Evolutionary conservation across 352 stramenopile genomes (phyloP).

Genomic region (Globisporangium paddicum): DNA sequence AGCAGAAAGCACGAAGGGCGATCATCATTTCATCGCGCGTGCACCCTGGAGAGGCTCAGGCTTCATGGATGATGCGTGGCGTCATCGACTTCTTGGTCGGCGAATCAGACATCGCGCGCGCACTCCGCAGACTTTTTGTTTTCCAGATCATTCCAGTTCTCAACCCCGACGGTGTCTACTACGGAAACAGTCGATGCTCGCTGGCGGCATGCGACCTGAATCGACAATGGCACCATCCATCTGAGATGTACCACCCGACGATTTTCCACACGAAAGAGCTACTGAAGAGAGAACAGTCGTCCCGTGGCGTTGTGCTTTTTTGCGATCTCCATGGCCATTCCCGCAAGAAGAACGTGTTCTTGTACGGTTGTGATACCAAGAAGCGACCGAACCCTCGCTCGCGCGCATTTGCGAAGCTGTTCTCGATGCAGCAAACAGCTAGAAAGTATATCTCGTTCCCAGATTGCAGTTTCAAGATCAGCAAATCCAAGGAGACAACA

Average conservation of each 20-base stretch:
- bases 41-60: slow-evolving; percentile 88
- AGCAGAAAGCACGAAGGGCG: slow-evolving; percentile 29
- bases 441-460: slow-evolving; percentile 61
- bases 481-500: slow-evolving; percentile 73
- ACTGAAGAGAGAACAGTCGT: slow-evolving; percentile 46
- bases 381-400: slow-evolving; percentile 70
- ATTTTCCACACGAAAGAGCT: slow-evolving; percentile 85
- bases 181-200: slow-evolving; percentile 90
- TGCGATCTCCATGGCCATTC: slow-evolving; percentile 92
- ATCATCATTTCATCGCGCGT: slow-evolving; percentile 87
- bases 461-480: slow-evolving; percentile 82
- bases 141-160: slow-evolving; percentile 93
- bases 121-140: slow-evolving; percentile 85
- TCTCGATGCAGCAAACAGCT: slow-evolving; percentile 58
- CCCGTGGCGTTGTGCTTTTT: slow-evolving; percentile 74
- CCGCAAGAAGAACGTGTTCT: slow-evolving; percentile 93
- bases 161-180: slow-evolving; percentile 93
- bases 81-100: slow-evolving; percentile 88
- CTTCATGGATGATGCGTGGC: slow-evolving; percentile 94
- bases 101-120: slow-evolving; percentile 41
- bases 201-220: slow-evolving; percentile 86
- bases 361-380: slow-evolving; percentile 94
- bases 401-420: slow-evolving; percentile 66
- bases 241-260: slow-evolving; percentile 71
- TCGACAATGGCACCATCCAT: slow-evolving; percentile 82